Evolutionary conservation across 2,329 filamentous ascomycete genomes (phyloP), one percentile per base, ranked within the genome.

Genomic region (Clonostachys rhizophaga): DNA sequence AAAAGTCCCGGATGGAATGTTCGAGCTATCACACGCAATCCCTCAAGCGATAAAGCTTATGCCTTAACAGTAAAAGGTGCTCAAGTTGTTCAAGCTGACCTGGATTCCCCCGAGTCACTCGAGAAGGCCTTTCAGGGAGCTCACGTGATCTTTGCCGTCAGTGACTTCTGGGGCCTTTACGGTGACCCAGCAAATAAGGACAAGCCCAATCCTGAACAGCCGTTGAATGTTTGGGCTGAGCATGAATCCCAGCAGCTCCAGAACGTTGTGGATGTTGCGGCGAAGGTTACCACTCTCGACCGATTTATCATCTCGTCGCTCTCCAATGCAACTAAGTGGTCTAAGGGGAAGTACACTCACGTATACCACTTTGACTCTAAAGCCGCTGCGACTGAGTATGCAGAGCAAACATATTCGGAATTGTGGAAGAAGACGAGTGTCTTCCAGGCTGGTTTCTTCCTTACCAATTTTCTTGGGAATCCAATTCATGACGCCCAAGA

Each of bases 311-410:
- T 62, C 5, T 78, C 73, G 46, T 74, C 72, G 1, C 56, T 79
- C 50, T 72, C 69, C 50, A 59, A 74, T 53, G 72, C 69, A 0
- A 50, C 46, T 10, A 67, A 66, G 41, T 70, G 65, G 50, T 76
- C 69, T 47, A 56, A 58, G 3, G 74, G 73, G 1, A 60, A 56
- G 43, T 68, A 68, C 51, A 61, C 56, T 9, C 65, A 75, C 51
- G 51, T 76, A 41, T 78, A 75, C 48, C 70, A 75, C 54, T 74
- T 68, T 46, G 73, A 78, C 55, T 56, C 67, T 11, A 78, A 78
- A 57, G 75, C 75, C 1, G 70, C 73, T 35, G 58, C 71, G 12
- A 45, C 48, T 24, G 34, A 44, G 5, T 48, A 51, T 20, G 48
- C 47, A 3, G 33, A 45, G 34, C 43, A 48, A 4, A 30, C 33